Evolutionary conservation across 2,329 filamentous ascomycete genomes (phyloP).

Genomic region (Blastomyces percursus): DNA sequence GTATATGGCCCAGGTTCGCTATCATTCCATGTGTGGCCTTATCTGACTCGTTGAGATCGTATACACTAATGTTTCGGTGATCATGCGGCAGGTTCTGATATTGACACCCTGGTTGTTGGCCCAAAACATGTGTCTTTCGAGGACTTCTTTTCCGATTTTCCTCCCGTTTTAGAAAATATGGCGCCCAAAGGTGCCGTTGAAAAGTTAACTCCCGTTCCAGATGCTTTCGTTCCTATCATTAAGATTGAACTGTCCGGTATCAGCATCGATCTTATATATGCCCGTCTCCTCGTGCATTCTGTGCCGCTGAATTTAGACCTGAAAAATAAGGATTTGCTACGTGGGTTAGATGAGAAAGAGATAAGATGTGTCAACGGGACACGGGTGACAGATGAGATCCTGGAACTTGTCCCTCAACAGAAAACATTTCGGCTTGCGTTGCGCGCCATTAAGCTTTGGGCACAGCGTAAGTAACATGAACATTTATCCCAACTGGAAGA

Average conservation of each 20-base stretch:
- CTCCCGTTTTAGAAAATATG: slow-evolving; percentile 65
- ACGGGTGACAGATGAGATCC: slow-evolving; percentile 84
- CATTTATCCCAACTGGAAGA: background rate
- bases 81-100: slow-evolving; percentile 65
- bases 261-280: slow-evolving; percentile 89
- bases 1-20: slow-evolving; percentile 68
- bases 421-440: slow-evolving; percentile 83
- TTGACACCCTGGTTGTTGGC: slow-evolving; percentile 87
- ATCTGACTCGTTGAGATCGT: background rate
- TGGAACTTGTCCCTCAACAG: slow-evolving; percentile 76
- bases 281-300: slow-evolving; percentile 59
- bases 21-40: background rate
- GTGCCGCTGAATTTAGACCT: slow-evolving; percentile 63
- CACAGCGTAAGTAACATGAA: slow-evolving; percentile 47
- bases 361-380: slow-evolving; percentile 88
- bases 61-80: background rate
- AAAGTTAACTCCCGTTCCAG: slow-evolving; percentile 72
- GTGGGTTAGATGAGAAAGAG: slow-evolving; percentile 76
- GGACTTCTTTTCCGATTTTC: slow-evolving; percentile 87
- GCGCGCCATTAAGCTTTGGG: slow-evolving; percentile 92
- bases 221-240: slow-evolving; percentile 93
- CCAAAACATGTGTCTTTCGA: slow-evolving; percentile 80
- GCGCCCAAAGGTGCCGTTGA: slow-evolving; percentile 68
- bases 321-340: slow-evolving; percentile 71
- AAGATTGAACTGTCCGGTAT: slow-evolving; percentile 87